These are phyloP conservation scores for Hortiboletus flavorubellus DNA, from an alignment of 768 basidiomycete genomes.

Conservation along the genomic window DNA sequence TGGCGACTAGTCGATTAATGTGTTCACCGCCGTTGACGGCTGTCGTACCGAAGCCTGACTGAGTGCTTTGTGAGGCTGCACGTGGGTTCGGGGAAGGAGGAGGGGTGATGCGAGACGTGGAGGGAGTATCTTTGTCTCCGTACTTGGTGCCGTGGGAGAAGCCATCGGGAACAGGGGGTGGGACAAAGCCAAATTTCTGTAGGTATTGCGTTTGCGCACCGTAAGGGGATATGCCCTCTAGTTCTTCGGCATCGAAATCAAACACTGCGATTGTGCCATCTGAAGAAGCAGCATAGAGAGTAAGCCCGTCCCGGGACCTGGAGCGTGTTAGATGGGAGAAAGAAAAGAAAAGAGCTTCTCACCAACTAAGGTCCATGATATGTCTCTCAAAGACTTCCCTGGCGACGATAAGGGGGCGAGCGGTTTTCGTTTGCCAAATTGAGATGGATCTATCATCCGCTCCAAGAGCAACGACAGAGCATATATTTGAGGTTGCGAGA, in stretches of 20 bases:
- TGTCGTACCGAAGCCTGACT: conserved; percentile 40
- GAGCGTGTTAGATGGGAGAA: conserved; percentile 5
- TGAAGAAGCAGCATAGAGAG: conserved; percentile 91
- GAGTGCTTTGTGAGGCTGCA: conserved; percentile 30
- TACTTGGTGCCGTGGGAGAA: conserved; percentile 52
- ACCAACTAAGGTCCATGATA: conserved; percentile 96
- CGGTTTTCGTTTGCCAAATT: conserved; percentile 93
- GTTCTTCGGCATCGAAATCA: conserved; percentile 73
- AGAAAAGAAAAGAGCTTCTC: conserved; percentile 20
- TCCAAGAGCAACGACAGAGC: conserved; percentile 89
- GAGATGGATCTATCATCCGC: conserved; percentile 93
- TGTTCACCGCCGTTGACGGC: conserved; percentile 49
- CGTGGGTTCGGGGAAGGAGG: conserved; percentile 45
- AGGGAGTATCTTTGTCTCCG: conserved; percentile 19
- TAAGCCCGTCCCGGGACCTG: conserved; percentile 92
- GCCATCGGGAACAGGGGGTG: conserved; percentile 66
- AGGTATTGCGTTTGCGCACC: conserved; percentile 76
- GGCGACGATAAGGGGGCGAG: conserved; percentile 87
- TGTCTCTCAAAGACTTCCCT: conserved; percentile 93
- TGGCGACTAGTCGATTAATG: conserved; percentile 72
- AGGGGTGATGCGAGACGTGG: conserved; percentile 39
- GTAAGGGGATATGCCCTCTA: conserved; percentile 76
- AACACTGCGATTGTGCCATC: conserved; percentile 94
- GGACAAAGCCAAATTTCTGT: conserved; percentile 72
- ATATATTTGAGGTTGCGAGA: conserved; percentile 78